Evolutionary conservation across 176 grass and related monocot species (phyloP).

Genomic region (Avena insularis): DNA sequence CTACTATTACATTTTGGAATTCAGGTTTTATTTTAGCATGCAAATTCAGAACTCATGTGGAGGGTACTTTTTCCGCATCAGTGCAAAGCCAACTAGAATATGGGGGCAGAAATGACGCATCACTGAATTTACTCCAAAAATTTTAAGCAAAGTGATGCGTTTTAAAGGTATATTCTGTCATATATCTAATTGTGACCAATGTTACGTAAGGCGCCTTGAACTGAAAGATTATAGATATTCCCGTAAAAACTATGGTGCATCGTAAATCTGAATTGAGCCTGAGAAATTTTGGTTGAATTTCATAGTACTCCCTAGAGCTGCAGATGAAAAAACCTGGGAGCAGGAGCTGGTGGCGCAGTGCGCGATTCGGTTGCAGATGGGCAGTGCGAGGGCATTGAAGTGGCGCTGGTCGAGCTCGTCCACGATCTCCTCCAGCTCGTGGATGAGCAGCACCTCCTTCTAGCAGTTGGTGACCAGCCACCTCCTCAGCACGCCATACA

Average conservation of each 20-base stretch:
- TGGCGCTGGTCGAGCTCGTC: slow-evolving; percentile 36
- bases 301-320: no score
- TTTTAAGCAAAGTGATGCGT: neutral
- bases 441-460: slow-evolving; percentile 88
- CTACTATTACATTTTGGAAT: neutral
- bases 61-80: no score
- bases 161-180: slow-evolving; percentile 21
- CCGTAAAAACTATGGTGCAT: no score
- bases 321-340: slow-evolving; percentile 60
- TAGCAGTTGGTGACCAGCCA: slow-evolving; percentile 84
- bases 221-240: neutral
- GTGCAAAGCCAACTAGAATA: neutral
- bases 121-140: slow-evolving; percentile 21
- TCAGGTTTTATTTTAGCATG: neutral
- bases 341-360: slow-evolving; percentile 68
- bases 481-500: slow-evolving; percentile 51
- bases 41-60: no score
- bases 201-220: neutral
- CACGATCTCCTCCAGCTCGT: slow-evolving; percentile 80
- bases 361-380: slow-evolving; percentile 70
- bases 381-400: slow-evolving; percentile 61
- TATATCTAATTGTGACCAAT: neutral
- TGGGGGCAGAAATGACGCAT: neutral
- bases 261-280: neutral
- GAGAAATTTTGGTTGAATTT: neutral